A percentile compares a stretch with the other conserved stretches of the same genome.
phyloP scores from a whole-genome alignment of 2,329 filamentous ascomycete species.

The Blastomyces gilchristii region DNA sequence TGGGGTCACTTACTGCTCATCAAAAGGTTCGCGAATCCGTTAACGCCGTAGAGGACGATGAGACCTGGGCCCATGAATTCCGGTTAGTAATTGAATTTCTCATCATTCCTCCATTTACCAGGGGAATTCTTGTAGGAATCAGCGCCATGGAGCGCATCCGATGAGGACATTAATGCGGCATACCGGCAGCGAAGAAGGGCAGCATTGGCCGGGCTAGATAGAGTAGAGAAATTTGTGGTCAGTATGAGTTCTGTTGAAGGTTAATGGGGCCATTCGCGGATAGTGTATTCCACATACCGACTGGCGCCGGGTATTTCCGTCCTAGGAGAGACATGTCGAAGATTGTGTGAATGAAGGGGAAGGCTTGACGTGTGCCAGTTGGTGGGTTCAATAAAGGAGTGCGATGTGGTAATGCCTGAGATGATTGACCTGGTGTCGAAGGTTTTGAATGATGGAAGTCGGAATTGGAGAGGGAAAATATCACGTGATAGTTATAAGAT shows the following conservation, averaged over 20 bases:
- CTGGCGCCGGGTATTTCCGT: constrained; percentile 72
- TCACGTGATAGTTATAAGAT: neutral
- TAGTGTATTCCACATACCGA: constrained; percentile 50
- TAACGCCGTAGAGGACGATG: constrained; percentile 84
- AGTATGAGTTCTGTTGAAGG: constrained; percentile 20
- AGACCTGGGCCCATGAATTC: constrained; percentile 41
- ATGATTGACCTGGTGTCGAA: neutral
- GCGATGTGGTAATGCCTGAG: neutral
- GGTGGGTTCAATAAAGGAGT: constrained; percentile 4
- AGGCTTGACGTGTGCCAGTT: constrained; percentile 6
- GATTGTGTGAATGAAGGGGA: constrained; percentile 5
- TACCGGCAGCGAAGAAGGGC: constrained; percentile 94
- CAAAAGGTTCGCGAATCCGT: constrained; percentile 67
- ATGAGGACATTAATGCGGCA: constrained; percentile 30
- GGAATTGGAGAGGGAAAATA: no score
- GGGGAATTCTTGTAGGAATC: neutral
- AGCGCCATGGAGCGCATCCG: neutral
- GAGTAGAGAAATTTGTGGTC: constrained; percentile 21
- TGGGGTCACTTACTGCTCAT: constrained; percentile 62
- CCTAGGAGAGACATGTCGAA: constrained; percentile 68
- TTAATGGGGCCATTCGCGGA: constrained; percentile 15
- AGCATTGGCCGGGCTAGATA: constrained; percentile 73
- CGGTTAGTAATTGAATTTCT: neutral
- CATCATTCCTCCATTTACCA: neutral
- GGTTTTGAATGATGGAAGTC: neutral